Evolutionary conservation across 1,139 yeast genomes (phyloP).

Genomic region (Hyphopichia burtonii): DNA sequence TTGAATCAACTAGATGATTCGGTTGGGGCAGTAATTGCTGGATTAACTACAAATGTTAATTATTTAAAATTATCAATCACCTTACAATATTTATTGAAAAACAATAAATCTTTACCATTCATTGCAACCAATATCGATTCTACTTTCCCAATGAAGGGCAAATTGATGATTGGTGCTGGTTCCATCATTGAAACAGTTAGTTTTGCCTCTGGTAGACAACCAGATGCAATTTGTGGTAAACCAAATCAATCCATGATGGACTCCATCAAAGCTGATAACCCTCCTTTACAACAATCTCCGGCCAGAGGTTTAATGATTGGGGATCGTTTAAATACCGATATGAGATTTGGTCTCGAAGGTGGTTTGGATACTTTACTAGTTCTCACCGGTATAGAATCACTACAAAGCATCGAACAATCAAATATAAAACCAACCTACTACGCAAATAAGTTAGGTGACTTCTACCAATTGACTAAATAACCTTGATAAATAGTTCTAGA

Average conservation of each 20-base stretch:
- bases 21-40: slow-evolving; percentile 89
- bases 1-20: slow-evolving; percentile 55
- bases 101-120: slow-evolving; percentile 66
- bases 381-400: slow-evolving; percentile 86
- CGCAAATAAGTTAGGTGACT: slow-evolving; percentile 73
- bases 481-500: neutral
- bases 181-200: slow-evolving; percentile 82
- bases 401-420: slow-evolving; percentile 49
- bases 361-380: slow-evolving; percentile 83
- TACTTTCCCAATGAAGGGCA: slow-evolving; percentile 87
- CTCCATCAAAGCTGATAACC: slow-evolving; percentile 72
- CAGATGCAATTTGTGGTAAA: slow-evolving; percentile 77
- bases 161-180: slow-evolving; percentile 91
- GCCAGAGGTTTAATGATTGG: slow-evolving; percentile 86
- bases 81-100: slow-evolving; percentile 66
- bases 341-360: slow-evolving; percentile 85
- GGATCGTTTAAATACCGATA: slow-evolving; percentile 92
- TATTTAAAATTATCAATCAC: slow-evolving; percentile 82
- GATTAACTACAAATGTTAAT: slow-evolving; percentile 73
- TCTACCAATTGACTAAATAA: slow-evolving; percentile 48
- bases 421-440: slow-evolving; percentile 58
- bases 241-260: slow-evolving; percentile 91
- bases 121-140: slow-evolving; percentile 96
- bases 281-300: slow-evolving; percentile 49
- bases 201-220: slow-evolving; percentile 69